These are phyloP conservation scores for Aquilaria agallochum DNA, from an alignment of 441 rosid genomes.

Conservation along the genomic window DNA sequence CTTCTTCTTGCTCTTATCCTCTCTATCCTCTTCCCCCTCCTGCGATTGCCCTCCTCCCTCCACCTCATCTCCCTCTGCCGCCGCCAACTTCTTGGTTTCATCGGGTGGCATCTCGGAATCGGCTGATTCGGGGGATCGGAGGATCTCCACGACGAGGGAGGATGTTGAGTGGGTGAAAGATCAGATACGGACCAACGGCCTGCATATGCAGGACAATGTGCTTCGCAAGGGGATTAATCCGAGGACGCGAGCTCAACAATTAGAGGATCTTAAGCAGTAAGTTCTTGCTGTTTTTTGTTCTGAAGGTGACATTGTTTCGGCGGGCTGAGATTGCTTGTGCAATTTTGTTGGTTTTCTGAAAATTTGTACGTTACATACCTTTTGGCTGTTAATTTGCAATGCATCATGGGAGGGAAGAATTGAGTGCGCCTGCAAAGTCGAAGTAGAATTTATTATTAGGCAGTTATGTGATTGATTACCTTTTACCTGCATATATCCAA, in stretches of 20 bases:
- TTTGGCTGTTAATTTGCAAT: too few relatives aligned
- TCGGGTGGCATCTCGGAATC: slow-evolving; percentile 8
- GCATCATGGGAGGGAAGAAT: too few relatives aligned
- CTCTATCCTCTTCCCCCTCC: slow-evolving; percentile 61
- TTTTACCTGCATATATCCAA: too few relatives aligned
- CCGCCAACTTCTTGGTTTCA: neutral
- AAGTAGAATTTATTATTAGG: too few relatives aligned
- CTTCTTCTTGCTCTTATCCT: slow-evolving; percentile 70
- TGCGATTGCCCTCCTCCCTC: slow-evolving; percentile 49
- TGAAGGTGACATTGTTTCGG: too few relatives aligned
- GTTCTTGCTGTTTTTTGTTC: neutral
- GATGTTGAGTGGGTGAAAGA: slow-evolving; percentile 80
- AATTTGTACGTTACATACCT: too few relatives aligned
- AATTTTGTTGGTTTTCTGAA: too few relatives aligned
- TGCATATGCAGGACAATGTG: slow-evolving; percentile 88
- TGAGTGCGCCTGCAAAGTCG: too few relatives aligned
- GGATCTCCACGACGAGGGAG: slow-evolving; percentile 42
- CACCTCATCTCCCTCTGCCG: slow-evolving; percentile 5
- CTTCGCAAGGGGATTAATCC: slow-evolving; percentile 96
- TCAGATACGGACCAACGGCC: slow-evolving; percentile 86
- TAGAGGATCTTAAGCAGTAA: slow-evolving; percentile 78
- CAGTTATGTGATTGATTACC: too few relatives aligned
- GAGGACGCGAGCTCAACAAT: slow-evolving; percentile 88
- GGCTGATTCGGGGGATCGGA: slow-evolving; percentile 26
- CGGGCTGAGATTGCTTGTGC: too few relatives aligned